Evolutionary conservation across 75 land plant species (phyloP), one percentile per base, ranked within the genome.

Genomic region (Pinus taeda): DNA sequence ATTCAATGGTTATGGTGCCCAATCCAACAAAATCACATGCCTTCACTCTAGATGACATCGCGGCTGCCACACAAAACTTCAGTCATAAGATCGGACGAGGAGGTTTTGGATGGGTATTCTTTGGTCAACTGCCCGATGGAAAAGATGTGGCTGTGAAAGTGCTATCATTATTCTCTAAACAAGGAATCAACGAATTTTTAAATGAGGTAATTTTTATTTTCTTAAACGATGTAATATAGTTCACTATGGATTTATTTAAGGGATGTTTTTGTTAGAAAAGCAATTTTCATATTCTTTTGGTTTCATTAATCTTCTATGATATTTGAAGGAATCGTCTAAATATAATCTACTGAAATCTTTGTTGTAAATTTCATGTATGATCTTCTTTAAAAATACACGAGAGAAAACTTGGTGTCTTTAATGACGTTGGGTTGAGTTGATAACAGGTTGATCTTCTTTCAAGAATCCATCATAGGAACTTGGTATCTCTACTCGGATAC

Each of bases 131-230:
- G 17, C 63, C 72, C 56, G 84, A 82, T 57, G 87, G 80, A 26
- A 76, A 79, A 1, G 64, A 76, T 57, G 84, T 85, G 2, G 87
- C 87, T 2, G 87, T 85, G 57, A 85, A 85, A 76, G 33, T 84
- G 24, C 81, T 79, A 8, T 82, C 79, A 29, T 84, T 84, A 14
- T 21, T 73, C 12, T 85, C 87, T 0, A 73, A 79, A 71, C 87
- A 85, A 57, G 87, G 87, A 18, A 61, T 88, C 14, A 80, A 79
- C 3, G 90, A 88, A 70, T 88, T 88, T 57, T 88, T 79, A 58
- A 81, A 87, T 2, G 90, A 88, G 72, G 39, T 37, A 37, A 37
- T 37, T 37, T 37, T 37, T 2, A 37, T 37, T 37, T 37, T 37
- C 37, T 37, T 37, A 37, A 37, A 37, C 37, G 1, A 37, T 37